Evolutionary conservation across 2,329 filamentous ascomycete species (phyloP).

Genomic region (Penicillium sp.): DNA sequence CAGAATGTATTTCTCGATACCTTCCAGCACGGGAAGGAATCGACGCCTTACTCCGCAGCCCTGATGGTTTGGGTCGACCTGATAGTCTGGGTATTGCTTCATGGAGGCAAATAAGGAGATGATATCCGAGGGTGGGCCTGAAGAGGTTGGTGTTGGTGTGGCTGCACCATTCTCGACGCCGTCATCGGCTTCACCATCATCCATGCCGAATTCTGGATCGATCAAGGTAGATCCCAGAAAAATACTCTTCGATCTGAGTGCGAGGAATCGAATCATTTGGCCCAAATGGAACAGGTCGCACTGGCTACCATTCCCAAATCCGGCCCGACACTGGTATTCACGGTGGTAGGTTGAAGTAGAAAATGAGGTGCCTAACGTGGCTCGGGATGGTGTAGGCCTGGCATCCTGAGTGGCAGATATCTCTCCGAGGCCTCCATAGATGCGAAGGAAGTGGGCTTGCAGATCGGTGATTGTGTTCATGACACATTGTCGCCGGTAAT

Average conservation of each 20-base stretch:
- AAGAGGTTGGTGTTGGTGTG: neutral
- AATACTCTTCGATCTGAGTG: conserved; percentile 39
- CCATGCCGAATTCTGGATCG: conserved; percentile 29
- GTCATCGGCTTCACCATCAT: conserved; percentile 6
- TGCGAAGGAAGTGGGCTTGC: conserved; percentile 40
- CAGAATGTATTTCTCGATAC: conserved; percentile 35
- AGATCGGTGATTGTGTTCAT: conserved; percentile 42
- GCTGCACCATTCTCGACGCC: neutral
- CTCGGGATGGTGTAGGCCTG: conserved; percentile 7
- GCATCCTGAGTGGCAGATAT: conserved; percentile 9
- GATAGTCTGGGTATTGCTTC: conserved; percentile 42
- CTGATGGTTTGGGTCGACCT: conserved; percentile 40
- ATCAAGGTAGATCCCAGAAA: conserved; percentile 41
- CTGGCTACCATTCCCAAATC: conserved; percentile 39
- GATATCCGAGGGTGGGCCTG: conserved; percentile 28
- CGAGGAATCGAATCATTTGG: conserved; percentile 44
- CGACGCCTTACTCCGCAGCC: conserved; percentile 42
- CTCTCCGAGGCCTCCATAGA: conserved; percentile 38
- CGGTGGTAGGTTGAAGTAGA: conserved; percentile 21
- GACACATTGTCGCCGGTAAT: conserved; percentile 39
- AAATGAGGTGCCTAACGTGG: conserved; percentile 12
- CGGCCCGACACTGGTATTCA: conserved; percentile 40
- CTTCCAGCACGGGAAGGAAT: conserved; percentile 38
- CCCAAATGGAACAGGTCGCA: conserved; percentile 46
- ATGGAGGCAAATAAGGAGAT: conserved; percentile 34